Evolutionary conservation across 2,329 filamentous ascomycete genomes (phyloP).

Genomic region (Venturia carpophila): DNA sequence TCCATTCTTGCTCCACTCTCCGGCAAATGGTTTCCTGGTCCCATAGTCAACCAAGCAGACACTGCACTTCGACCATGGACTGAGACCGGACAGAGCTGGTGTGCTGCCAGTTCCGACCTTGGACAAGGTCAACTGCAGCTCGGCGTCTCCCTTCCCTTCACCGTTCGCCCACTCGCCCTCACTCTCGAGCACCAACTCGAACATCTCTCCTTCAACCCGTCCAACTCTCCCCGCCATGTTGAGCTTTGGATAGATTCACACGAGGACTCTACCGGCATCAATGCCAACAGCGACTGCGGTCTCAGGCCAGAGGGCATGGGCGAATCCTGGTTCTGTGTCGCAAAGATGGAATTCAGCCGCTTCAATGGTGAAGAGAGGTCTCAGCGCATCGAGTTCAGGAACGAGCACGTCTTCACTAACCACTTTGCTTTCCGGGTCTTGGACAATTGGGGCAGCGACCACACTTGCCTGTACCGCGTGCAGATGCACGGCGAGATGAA

Average conservation of each 20-base stretch:
- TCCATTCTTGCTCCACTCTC: background rate
- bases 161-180: constrained; percentile 33
- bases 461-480: constrained; percentile 42
- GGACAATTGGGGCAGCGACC: constrained; percentile 37
- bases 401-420: background rate
- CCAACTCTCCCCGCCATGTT: constrained; percentile 35
- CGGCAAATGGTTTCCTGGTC: background rate
- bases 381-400: constrained; percentile 7
- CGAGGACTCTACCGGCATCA: background rate
- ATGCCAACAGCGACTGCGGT: background rate
- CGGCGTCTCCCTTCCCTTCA: constrained; percentile 42
- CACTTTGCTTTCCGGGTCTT: constrained; percentile 32
- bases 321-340: constrained; percentile 3
- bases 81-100: constrained; percentile 84
- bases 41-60: constrained; percentile 32
- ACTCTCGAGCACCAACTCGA: constrained; percentile 41
- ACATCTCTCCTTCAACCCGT: constrained; percentile 32
- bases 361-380: background rate
- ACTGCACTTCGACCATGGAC: constrained; percentile 62
- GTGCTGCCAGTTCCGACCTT: constrained; percentile 46
- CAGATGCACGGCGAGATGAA: constrained; percentile 32
- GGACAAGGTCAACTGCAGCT: constrained; percentile 55
- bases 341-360: background rate
- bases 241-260: constrained; percentile 39
- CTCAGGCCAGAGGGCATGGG: background rate